Base-by-base conservation (phyloP, 208 protist species). In the Crithidia sp. region DNA sequence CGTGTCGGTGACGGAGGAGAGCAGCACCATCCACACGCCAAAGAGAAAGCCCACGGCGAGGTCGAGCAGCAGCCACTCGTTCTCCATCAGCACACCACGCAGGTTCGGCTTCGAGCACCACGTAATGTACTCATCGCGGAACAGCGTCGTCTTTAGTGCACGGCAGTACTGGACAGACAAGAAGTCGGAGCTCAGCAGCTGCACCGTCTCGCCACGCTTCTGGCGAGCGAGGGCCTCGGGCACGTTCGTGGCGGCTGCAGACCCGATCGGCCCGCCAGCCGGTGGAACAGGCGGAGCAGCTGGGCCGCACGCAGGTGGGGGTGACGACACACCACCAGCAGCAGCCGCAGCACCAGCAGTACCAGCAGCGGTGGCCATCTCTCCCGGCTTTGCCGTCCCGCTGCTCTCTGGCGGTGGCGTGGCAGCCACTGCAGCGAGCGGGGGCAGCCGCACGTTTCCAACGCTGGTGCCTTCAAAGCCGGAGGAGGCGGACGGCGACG, bases 201-300 rank as follows among this genome's bases (percentile, higher is more conserved):
- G 86, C 41, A 74, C 64, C 17, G 86, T 91, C 68, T 91, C 86
- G 13, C 43, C 76, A n/a, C 79, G 77, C 53, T 86, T 86, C 54
- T 82, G 75, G 0, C 55, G 67, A 3, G 55, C 63, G 41, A 83
- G 55, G 9, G 62, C 57, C 2, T 74, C 61, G 17, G 73, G 77
- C 28, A 73, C 14, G 65, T 54, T 64, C 5, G 53, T 41, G 40
- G 73, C 37, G 37, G 58, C 59, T 1, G 73, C 28, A 12, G 56
- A 67, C 1, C 61, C 57, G 49, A 52, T 77, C 4, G 49, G 45
- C 2, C 45, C 43, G 2, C 68, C 58, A 37, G 47, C 68, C 9
- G 55, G 65, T 3, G 59, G 37, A 6, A n/a, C 45, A 10, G 49
- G 14, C 0, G 64, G 44, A n/a, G 52, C 17, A 39, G 40, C 45